Base-by-base conservation (phyloP, 2,329 filamentous ascomycete species). In the Apiospora phragmitis region DNA sequence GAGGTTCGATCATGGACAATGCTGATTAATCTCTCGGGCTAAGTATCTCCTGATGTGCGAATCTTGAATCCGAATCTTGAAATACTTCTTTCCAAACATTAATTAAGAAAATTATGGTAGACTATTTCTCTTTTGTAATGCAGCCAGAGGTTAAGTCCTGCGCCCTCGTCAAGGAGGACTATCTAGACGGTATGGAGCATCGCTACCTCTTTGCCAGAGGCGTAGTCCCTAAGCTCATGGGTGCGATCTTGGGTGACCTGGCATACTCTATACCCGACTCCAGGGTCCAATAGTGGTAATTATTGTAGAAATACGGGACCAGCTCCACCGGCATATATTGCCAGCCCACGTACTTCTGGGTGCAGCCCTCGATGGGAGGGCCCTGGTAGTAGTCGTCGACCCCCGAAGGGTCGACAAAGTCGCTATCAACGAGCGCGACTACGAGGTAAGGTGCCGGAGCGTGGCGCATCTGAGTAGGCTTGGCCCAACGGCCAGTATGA, bases 401-500 rank as follows among this genome's bases (percentile, higher is more conserved):
- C 26, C 26, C 1, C 24, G 49, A 55, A 18, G 4, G 26, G 49
- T 55, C 49, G 4, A 32, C 26, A 29, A 32, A 55, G 26, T 55
- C 26, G 24, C 26, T 26, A 7, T 55, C 49, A 14, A 55, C 18
- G 6, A 55, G 24, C 26, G 24, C 49, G 5, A 32, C 26, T 1
- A 55, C 26, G 14, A 55, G 26, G 14, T 18, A 18, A 4, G 49
- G 49, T 14, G 49, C 24, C 26, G 26, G 24, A 32, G 16, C 11
- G 24, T 3, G 7, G 26, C 3, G 3, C 14, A 26, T 55, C 24
- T 29, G 26, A 4, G 26, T 18, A 14, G 14, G 49, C 26, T 32
- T 55, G 42, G 38, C 4, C n/a, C n/a, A n/a, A n/a, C n/a, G 75
- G 75, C 32, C 73, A 69, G 26, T 81, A 80, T 69, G 65, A 72